These are phyloP conservation scores for Emericellopsis atlantica DNA, from an alignment of 2,329 filamentous ascomycete species.

Conservation along the genomic window DNA sequence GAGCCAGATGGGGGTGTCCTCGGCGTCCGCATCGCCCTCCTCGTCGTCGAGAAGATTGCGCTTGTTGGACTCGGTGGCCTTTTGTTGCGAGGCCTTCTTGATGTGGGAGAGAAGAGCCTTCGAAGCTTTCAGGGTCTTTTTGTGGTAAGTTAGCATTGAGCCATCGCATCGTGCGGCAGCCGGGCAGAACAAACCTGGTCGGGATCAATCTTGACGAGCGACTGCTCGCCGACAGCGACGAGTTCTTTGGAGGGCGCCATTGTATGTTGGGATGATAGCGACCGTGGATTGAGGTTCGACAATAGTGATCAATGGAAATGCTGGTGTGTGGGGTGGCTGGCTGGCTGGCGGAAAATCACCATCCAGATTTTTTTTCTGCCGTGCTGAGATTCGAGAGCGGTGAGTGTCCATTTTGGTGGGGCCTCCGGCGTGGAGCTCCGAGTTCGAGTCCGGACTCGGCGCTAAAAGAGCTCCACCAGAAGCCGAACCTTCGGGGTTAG, in stretches of 20 bases:
- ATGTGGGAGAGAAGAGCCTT: slow-evolving; percentile 51
- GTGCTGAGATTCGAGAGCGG: not conserved
- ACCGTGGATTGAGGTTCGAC: not conserved
- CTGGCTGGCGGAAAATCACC: not conserved
- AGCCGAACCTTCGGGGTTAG: too few species aligned
- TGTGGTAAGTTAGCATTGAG: not conserved
- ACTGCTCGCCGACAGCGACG: slow-evolving; percentile 16
- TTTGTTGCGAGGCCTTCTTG: slow-evolving; percentile 39
- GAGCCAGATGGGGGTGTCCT: slow-evolving; percentile 46
- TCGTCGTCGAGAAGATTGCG: slow-evolving; percentile 39
- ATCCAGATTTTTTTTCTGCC: slow-evolving; percentile 2
- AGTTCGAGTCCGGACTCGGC: too few species aligned
- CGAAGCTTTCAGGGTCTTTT: slow-evolving; percentile 47
- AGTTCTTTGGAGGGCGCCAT: slow-evolving; percentile 30
- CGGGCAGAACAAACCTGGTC: slow-evolving; percentile 20
- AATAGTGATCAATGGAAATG: not conserved
- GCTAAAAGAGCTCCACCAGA: too few species aligned
- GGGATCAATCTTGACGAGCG: slow-evolving; percentile 21
- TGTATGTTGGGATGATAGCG: not conserved
- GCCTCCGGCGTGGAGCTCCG: too few species aligned
- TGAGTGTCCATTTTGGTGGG: slow-evolving; percentile 3
- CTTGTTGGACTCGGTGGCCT: slow-evolving; percentile 34
- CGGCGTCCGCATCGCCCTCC: slow-evolving; percentile 26
- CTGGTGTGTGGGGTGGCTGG: slow-evolving; percentile 1
- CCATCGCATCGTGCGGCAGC: not conserved